Percentiles rank a stretch among this genome's conserved stretches.
phyloP scores from a whole-genome alignment of 225 moss, liverwort and hornwort genomes.

The Ulota crispa region DNA sequence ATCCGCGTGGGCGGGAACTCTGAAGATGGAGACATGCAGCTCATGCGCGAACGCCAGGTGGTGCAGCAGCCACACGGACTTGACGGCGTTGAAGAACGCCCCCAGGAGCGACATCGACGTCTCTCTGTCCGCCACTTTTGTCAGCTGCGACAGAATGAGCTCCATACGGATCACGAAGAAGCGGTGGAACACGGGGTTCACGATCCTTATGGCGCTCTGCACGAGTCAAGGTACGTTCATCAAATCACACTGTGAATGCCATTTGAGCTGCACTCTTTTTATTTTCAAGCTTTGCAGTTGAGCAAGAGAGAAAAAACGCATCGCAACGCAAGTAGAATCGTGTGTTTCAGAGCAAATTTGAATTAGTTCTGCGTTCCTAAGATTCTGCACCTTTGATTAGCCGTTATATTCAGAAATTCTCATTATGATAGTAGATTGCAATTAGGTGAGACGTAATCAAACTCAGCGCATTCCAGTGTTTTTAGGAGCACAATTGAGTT shows the following conservation, averaged over 20 bases:
- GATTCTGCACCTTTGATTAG: not conserved
- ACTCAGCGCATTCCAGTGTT: not conserved
- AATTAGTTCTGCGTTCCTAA: not conserved
- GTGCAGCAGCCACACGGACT: conserved; percentile 54
- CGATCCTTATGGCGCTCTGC: conserved; percentile 37
- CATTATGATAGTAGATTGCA: not conserved
- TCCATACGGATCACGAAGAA: conserved; percentile 61
- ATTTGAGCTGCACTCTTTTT: too few species aligned
- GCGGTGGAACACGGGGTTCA: conserved; percentile 47
- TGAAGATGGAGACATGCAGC: conserved; percentile 32
- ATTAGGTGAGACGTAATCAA: not conserved
- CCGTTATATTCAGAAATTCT: not conserved
- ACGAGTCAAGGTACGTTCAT: not conserved
- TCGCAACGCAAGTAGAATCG: not conserved
- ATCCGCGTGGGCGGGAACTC: conserved; percentile 26
- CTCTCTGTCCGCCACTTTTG: conserved; percentile 44
- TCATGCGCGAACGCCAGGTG: conserved; percentile 50
- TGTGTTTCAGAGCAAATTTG: not conserved
- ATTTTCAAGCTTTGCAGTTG: too few species aligned
- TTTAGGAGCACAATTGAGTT: not conserved
- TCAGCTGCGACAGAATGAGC: conserved; percentile 47
- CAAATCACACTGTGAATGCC: not conserved
- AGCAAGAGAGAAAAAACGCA: not conserved
- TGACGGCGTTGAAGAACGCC: conserved; percentile 52
- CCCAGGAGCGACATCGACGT: conserved; percentile 38